phyloP scores from a whole-genome alignment of 495 filamentous ascomycete genomes.

The Physcia stellaris region DNA sequence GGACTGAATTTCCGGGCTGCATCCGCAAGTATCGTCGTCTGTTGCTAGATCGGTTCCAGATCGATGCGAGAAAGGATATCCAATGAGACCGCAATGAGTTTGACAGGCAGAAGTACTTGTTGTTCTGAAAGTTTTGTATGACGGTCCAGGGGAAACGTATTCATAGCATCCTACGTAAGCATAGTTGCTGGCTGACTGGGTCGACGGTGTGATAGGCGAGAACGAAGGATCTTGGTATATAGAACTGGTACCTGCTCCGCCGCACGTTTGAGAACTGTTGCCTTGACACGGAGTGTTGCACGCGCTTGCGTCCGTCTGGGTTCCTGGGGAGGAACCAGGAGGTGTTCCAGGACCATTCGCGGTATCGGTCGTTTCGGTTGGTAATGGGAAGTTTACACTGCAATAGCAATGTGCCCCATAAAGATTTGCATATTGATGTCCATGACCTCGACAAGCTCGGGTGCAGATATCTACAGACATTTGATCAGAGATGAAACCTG shows the following conservation, averaged over 20 bases:
- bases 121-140: background rate
- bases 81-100: background rate
- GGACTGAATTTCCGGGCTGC: background rate
- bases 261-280: background rate
- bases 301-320: background rate
- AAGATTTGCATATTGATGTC: background rate
- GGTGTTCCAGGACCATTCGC: background rate
- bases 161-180: background rate
- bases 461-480: background rate
- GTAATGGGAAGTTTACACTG: background rate
- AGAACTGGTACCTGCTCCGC: background rate
- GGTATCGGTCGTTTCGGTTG: background rate
- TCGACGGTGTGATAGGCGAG: background rate
- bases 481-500: background rate
- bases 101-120: background rate
- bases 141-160: background rate
- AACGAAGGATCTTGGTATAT: background rate
- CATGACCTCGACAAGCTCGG: background rate
- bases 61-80: background rate
- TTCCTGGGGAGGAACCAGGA: background rate
- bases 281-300: background rate
- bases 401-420: background rate
- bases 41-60: background rate
- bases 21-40: background rate
- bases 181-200: background rate